Percentiles rank a stretch among this genome's conserved stretches.
Conservation (phyloP, 2,329 filamentous ascomycete genomes). For the Nothophoma quercina region DNA sequence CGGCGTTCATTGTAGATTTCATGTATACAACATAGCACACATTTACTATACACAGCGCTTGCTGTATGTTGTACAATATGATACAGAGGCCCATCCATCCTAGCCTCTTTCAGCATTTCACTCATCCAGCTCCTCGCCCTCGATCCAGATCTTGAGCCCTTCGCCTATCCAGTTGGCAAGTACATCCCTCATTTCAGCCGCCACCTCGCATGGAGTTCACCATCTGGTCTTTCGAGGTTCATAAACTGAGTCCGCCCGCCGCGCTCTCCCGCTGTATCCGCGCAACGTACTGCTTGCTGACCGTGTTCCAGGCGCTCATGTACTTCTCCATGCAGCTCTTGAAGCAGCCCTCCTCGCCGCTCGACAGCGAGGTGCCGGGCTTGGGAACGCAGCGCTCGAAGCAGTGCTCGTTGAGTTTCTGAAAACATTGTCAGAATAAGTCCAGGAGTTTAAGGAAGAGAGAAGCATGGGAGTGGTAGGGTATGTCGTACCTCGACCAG, state of each 20-base stretch:
- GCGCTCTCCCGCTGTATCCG: slow-evolving; percentile 55
- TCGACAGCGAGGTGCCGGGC: slow-evolving; percentile 59
- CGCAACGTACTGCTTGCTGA: slow-evolving; percentile 58
- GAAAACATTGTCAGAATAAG: background rate
- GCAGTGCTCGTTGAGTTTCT: slow-evolving; percentile 66
- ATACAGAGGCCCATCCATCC: slow-evolving; percentile 20
- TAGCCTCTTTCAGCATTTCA: slow-evolving; percentile 13
- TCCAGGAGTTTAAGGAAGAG: too few species aligned
- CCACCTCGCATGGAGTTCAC: background rate
- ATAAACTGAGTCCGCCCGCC: slow-evolving; percentile 4
- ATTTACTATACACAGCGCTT: slow-evolving; percentile 5
- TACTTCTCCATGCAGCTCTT: slow-evolving; percentile 64
- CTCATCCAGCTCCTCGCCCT: too few species aligned
- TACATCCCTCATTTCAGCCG: too few species aligned
- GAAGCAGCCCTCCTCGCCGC: slow-evolving; percentile 59
- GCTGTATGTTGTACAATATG: slow-evolving; percentile 33
- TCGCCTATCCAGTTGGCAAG: too few species aligned
- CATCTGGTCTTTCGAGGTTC: slow-evolving; percentile 18
- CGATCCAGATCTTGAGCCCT: too few species aligned
- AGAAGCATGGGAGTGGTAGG: background rate
- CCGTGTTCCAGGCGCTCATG: slow-evolving; percentile 62
- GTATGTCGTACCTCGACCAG: slow-evolving; percentile 55
- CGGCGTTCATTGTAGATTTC: background rate
- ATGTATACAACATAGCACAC: slow-evolving; percentile 17
- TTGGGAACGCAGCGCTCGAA: slow-evolving; percentile 64